phyloP scores from a whole-genome alignment of 164 flowering plant genomes.

The Tetracentron sinense region DNA sequence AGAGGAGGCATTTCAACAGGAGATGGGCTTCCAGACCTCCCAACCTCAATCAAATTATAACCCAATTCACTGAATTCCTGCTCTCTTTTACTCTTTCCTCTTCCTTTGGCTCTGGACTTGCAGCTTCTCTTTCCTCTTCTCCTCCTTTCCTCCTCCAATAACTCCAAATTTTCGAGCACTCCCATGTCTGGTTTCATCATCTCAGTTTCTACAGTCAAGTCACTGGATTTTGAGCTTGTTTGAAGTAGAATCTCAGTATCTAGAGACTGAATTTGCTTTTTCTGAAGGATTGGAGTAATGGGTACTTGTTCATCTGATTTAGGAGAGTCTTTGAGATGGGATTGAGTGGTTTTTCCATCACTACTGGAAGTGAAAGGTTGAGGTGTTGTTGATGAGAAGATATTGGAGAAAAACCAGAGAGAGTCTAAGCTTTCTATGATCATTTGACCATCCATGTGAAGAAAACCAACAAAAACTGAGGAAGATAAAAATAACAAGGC shows the following conservation, averaged over 20 bases:
- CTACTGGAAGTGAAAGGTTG: neutral
- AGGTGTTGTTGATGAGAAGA: conserved; percentile 21
- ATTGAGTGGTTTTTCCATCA: conserved; percentile 2
- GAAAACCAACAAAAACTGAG: neutral
- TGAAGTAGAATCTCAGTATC: conserved; percentile 1
- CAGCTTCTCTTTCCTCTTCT: conserved; percentile 14
- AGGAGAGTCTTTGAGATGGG: conserved; percentile 9
- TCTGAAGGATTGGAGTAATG: conserved; percentile 5
- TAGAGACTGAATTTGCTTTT: conserved; percentile 4
- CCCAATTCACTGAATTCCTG: conserved; percentile 18
- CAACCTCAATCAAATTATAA: conserved; percentile 12
- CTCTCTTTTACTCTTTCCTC: conserved; percentile 13
- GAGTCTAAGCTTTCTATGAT: conserved; percentile 32
- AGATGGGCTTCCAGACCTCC: conserved; percentile 7
- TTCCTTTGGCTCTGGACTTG: conserved; percentile 3
- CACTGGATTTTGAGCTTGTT: conserved; percentile 9
- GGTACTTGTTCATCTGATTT: conserved; percentile 12
- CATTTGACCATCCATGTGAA: conserved; percentile 25
- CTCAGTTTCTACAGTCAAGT: no score
- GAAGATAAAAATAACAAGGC: no score
- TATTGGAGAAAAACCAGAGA: conserved; percentile 43
- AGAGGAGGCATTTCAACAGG: conserved; percentile 32
- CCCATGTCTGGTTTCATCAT: conserved; percentile 6
- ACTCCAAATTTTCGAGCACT: neutral
- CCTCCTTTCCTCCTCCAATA: conserved; percentile 13